Evolutionary conservation across 305 asterid species (phyloP), one percentile per base, ranked within the genome.

Genomic region (Fraxinus sp.): DNA sequence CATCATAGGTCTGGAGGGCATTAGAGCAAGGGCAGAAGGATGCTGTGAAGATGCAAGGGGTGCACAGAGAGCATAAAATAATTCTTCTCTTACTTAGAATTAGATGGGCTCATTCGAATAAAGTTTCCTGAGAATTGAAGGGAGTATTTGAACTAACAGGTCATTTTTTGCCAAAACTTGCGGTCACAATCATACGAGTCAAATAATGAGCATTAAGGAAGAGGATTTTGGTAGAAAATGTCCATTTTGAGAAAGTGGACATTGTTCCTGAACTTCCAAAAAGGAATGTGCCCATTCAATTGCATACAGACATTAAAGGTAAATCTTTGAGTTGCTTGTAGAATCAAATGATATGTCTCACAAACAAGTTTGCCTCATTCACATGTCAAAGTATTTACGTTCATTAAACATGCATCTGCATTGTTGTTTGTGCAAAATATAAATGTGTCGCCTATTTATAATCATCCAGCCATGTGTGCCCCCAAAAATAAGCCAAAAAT

Each of bases 401-500:
- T 36, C 74, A 62, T 81, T 6, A 75, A 64, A n/a, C 46, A 70
- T 7, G 77, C 49, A 76, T 36, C 33, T 66, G 18, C 57, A 44
- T 74, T 81, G 59, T 76, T 74, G 28, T 74, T 77, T 75, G 33
- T 57, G 33, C 62, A 33, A 77, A 70, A 70, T 39, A 70, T 28
- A 66, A 26, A 62, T 28, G 35, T 70, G 44, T 13, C 44, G 13
- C 74, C 36, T 70, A 70, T 70, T 30, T 35, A 70, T 70, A 30
- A 14, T 30, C 39, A 70, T 3, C 24, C 41, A 11, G 76, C 22
- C 41, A 32, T 66, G 74, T 26, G 7, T 8, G 68, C 41, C 44
- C 55, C 66, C 71, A 64, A 77, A 26, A 49, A 77, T 70, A 20
- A 76, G 74, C 77, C 74, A 84, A 46, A 76, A 10, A 13, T 24